Evolutionary conservation across 768 basidiomycete genomes (phyloP), one percentile per base, ranked within the genome.

Genomic region (Mycena galopus): DNA sequence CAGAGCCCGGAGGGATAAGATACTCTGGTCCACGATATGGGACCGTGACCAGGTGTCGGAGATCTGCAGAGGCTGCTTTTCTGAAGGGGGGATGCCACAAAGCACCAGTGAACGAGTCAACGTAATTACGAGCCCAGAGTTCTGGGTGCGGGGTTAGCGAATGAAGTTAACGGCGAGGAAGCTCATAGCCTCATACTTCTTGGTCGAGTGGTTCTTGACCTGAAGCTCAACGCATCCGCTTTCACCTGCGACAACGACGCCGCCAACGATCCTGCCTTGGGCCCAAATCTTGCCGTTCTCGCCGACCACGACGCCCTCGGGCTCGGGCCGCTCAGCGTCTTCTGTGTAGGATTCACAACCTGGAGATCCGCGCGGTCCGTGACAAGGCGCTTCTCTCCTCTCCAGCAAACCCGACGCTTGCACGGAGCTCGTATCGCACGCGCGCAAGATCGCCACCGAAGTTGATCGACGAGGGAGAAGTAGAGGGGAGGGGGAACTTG

Each of bases 251-350:
- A 94, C 85, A 21, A 92, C 77, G 17, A 92, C 81, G 10, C 88
- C 90, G 37, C 90, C 92, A 27, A 93, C 81, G 21, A 96, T 78
- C 65, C 83, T 88, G 1, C 89, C 94, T 76, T 93, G 92, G 55
- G 89, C 88, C 91, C 93, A 94, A 33, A 96, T 86, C 80, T 92
- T 94, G 7, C 94, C 95, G 73, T 88, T 89, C 78, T 96, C 94
- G 0, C 91, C 93, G 29, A 96, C 88, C 11, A 88, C 86, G 3
- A 92, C 88, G 9, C 85, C 89, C 71, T 92, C 90, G 2, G 90
- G 89, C 27, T 86, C 84, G 1, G 81, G 71, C 61, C 83, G 72
- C n/a, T 75, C 75, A 17, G 78, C 76, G 59, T 83, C 81, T 37
- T 86, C 82, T 32, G 84, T 82, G 35, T 80, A 86, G 42, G 85